phyloP scores from a whole-genome alignment of 352 stramenopile genomes.

The Phytophthora pinifolia region DNA sequence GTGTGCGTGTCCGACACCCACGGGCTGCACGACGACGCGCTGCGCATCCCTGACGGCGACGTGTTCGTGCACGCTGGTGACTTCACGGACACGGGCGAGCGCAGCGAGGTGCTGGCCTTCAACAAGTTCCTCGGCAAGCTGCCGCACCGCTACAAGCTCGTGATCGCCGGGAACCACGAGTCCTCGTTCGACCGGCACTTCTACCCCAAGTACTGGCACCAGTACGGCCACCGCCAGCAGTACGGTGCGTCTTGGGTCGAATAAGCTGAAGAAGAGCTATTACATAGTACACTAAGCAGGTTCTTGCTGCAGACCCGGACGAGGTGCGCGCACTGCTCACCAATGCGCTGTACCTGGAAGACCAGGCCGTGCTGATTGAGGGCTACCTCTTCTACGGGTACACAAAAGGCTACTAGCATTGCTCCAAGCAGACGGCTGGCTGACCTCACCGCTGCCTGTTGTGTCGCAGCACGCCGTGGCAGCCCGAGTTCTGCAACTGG shows the following conservation, averaged over 20 bases:
- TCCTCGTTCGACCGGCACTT: conserved; percentile 73
- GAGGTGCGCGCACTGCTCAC: conserved; percentile 75
- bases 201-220: conserved; percentile 67
- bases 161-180: conserved; percentile 84
- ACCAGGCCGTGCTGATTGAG: conserved; percentile 71
- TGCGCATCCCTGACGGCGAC: conserved; percentile 79
- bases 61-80: conserved; percentile 90
- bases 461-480: conserved; percentile 56
- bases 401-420: neutral
- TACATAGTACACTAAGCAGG: neutral
- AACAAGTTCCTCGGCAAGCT: conserved; percentile 66
- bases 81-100: conserved; percentile 81
- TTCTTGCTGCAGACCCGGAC: conserved; percentile 37
- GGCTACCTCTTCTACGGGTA: conserved; percentile 78
- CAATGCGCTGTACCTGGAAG: conserved; percentile 77
- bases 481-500: conserved; percentile 86
- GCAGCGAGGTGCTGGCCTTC: conserved; percentile 65
- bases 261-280: no score
- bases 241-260: conserved; percentile 33
- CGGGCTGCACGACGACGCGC: conserved; percentile 54
- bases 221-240: conserved; percentile 69
- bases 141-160: conserved; percentile 76
- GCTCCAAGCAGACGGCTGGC: no score
- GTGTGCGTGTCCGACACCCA: conserved; percentile 83
- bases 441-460: conserved; percentile 3